Evolutionary conservation across 108 stramenopile genomes (phyloP).

Genomic region (Nitzschia sp.): DNA sequence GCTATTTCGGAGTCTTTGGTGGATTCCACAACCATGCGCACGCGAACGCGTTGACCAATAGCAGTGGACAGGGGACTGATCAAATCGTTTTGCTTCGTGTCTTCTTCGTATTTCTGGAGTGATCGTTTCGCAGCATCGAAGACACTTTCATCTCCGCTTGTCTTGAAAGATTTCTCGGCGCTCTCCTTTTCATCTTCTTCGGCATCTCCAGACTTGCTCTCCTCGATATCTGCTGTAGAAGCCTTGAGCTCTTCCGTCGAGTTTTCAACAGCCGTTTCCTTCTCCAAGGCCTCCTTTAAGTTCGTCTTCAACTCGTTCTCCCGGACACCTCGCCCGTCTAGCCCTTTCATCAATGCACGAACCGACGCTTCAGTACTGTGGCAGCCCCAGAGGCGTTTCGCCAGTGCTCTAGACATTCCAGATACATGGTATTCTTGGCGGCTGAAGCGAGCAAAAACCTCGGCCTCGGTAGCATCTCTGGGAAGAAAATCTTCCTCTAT

Average conservation of each 20-base stretch:
- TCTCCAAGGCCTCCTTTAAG: constrained; percentile 76
- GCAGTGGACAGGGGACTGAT: constrained; percentile 50
- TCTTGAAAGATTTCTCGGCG: constrained; percentile 5
- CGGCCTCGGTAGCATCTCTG: constrained; percentile 35
- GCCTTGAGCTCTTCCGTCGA: constrained; percentile 15
- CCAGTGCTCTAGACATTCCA: constrained; percentile 50
- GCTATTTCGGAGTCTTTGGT: constrained; percentile 59
- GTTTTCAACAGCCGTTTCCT: constrained; percentile 29
- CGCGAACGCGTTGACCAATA: constrained; percentile 64
- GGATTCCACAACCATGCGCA: constrained; percentile 56
- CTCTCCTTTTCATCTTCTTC: constrained; percentile 30
- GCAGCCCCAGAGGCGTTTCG: constrained; percentile 72
- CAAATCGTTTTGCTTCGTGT: constrained; percentile 23
- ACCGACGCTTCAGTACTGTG: constrained; percentile 73
- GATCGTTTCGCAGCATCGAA: constrained; percentile 27
- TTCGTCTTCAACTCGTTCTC: constrained; percentile 69
- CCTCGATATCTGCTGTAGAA: background rate
- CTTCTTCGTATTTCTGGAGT: background rate
- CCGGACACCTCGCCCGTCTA: constrained; percentile 61
- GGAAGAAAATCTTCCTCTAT: constrained; percentile 66
- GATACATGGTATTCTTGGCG: constrained; percentile 77
- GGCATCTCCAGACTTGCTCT: constrained; percentile 7
- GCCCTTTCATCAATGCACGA: constrained; percentile 65
- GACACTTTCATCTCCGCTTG: constrained; percentile 36
- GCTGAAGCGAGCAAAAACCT: constrained; percentile 52